Base-by-base conservation (phyloP, 164 flowering plant genomes). In the Annona squamosa region DNA sequence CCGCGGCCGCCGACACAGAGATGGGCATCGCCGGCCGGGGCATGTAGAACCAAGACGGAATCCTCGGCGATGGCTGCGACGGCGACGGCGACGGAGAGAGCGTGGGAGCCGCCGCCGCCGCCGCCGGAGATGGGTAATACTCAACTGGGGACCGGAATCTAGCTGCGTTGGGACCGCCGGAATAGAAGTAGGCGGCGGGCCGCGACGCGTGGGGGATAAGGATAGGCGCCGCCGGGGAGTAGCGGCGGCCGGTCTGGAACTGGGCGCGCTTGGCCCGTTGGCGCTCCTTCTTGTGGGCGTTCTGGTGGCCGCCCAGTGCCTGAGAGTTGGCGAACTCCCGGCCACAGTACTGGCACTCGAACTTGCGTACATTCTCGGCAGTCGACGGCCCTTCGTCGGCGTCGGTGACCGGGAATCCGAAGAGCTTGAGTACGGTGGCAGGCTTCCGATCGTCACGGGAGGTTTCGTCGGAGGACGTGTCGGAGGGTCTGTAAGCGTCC, bases 221-320 rank as follows among this genome's bases (percentile, higher is more conserved):
- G 76, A 63, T 80, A 73, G 61, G 84, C 73, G 56, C 87, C 81
- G 73, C 83, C 83, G 52, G 77, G 19, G 65, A 84, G 85, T 0
- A 83, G 76, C 17, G 83, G 79, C 5, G 85, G n/a, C 68, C 63
- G 17, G 75, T 73, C 66, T 86, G 92, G 37, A 90, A 87, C 57
- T 88, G 90, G 2, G 87, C 90, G 0, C 93, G 83, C 59, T 90
- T 90, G 0, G 94, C 94, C 72, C 86, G 84, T 61, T 89, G 94
- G 3, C 97, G 81, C 77, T 91, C 97, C 45, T 92, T 74, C 77
- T 91, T 91, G 82, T 91, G 97, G 0, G 97, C 97, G 81, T 91
- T 91, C 75, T 91, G 97, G 77, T 91, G 97, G 41, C 97, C 97
- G 1, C 97, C 97, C n/a, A 91, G 72, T 5, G 97, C 97, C 75